phyloP scores from a whole-genome alignment of 495 filamentous ascomycete genomes.

The Thermothielavioides terrestris region DNA sequence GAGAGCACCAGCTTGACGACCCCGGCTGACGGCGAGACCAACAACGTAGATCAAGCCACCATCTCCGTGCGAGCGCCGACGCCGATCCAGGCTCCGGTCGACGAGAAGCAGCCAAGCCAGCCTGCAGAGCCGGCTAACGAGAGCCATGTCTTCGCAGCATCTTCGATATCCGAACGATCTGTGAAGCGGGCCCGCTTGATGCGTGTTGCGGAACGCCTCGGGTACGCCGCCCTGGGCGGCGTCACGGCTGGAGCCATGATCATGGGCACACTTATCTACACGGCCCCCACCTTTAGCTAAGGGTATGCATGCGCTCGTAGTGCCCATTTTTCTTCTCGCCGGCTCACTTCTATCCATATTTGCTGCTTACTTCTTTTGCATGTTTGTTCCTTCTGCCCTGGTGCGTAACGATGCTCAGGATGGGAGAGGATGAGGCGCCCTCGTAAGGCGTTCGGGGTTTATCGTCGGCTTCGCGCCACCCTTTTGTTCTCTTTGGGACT shows the following conservation, averaged over 20 bases:
- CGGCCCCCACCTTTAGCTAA: slow-evolving; percentile 32
- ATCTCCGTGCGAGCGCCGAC: neutral
- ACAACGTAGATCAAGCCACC: neutral
- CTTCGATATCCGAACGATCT: slow-evolving; percentile 3
- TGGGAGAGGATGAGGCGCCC: too few relatives aligned
- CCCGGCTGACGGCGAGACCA: neutral
- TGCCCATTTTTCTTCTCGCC: too few relatives aligned
- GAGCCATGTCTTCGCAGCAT: neutral
- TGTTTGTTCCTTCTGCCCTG: neutral
- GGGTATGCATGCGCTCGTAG: too few relatives aligned
- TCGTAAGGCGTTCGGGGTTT: too few relatives aligned
- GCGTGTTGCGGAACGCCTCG: slow-evolving; percentile 29
- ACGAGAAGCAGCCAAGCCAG: neutral
- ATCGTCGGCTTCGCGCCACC: too few relatives aligned
- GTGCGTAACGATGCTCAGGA: too few relatives aligned
- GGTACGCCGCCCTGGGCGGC: slow-evolving; percentile 34
- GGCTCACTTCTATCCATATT: neutral
- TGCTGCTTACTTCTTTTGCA: neutral
- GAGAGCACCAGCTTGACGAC: neutral
- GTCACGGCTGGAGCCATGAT: slow-evolving; percentile 32
- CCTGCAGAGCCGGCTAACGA: neutral
- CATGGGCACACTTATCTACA: slow-evolving; percentile 32
- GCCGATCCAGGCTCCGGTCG: neutral
- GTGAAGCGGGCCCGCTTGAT: slow-evolving; percentile 28
- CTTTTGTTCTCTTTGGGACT: too few relatives aligned